Evolutionary conservation across 2,329 filamentous ascomycete species (phyloP).

Genomic region (Fusarium palustre): DNA sequence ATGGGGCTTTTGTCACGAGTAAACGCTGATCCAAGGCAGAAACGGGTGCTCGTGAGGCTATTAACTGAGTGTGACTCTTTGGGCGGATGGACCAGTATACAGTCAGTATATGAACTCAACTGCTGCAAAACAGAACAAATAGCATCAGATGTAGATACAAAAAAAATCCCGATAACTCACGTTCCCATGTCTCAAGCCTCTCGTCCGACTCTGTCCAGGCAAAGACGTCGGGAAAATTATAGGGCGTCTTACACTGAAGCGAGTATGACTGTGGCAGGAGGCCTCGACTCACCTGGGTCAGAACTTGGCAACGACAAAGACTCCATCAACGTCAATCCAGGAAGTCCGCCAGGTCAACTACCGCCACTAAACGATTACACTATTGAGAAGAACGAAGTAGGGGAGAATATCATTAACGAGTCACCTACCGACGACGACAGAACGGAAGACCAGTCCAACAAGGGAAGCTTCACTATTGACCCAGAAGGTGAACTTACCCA

Average conservation of each 20-base stretch:
- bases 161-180: background rate
- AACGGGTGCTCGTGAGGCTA: slow-evolving; percentile 26
- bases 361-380: slow-evolving; percentile 38
- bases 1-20: slow-evolving; percentile 32
- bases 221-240: slow-evolving; percentile 31
- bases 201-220: slow-evolving; percentile 11
- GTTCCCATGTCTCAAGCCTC: slow-evolving; percentile 34
- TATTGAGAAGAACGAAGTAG: slow-evolving; percentile 6
- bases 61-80: slow-evolving; percentile 16
- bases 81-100: background rate
- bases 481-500: slow-evolving; percentile 54
- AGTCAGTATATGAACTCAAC: background rate
- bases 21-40: slow-evolving; percentile 30
- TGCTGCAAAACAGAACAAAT: background rate
- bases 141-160: background rate
- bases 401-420: slow-evolving; percentile 8
- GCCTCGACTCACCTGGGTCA: slow-evolving; percentile 11
- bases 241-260: slow-evolving; percentile 5
- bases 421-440: background rate
- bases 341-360: slow-evolving; percentile 42
- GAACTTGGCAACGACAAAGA: slow-evolving; percentile 41
- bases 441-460: slow-evolving; percentile 1
- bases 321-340: slow-evolving; percentile 47
- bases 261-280: slow-evolving; percentile 37
- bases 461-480: slow-evolving; percentile 51